Conservation (phyloP, 331 rosid species). For the Arachis monticola region DNA sequence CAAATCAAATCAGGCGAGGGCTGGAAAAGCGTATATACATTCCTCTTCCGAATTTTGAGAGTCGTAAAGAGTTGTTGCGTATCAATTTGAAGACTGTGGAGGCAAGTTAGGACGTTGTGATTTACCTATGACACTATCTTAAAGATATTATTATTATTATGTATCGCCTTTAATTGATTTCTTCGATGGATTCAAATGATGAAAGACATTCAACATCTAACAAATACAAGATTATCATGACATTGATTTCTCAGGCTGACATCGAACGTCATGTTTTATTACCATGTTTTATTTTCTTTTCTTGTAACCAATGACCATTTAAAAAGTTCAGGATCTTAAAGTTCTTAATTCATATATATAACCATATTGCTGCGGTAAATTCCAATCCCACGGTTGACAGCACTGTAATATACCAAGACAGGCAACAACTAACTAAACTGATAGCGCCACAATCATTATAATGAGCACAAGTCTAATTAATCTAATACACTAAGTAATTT, state of each 20-base stretch:
- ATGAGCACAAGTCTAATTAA: no score
- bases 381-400: no score
- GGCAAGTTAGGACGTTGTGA: constrained; percentile 50
- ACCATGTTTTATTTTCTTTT: no score
- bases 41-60: constrained; percentile 97
- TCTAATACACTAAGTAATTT: no score
- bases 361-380: no score
- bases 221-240: constrained; percentile 39
- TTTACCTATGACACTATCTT: neutral
- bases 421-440: no score
- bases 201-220: no score
- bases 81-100: constrained; percentile 94
- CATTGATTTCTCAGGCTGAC: constrained; percentile 88
- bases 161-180: constrained; percentile 6
- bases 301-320: no score
- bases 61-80: constrained; percentile 89
- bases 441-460: no score
- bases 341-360: no score
- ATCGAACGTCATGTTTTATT: constrained; percentile 67
- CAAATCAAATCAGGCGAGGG: constrained; percentile 75
- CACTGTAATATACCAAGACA: no score
- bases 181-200: neutral
- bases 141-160: neutral
- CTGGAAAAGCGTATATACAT: constrained; percentile 97
- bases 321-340: no score